A percentile compares a stretch with the other conserved stretches of the same genome.
phyloP scores from a whole-genome alignment of 441 rosid genomes.

The Adansonia rubrostipa region DNA sequence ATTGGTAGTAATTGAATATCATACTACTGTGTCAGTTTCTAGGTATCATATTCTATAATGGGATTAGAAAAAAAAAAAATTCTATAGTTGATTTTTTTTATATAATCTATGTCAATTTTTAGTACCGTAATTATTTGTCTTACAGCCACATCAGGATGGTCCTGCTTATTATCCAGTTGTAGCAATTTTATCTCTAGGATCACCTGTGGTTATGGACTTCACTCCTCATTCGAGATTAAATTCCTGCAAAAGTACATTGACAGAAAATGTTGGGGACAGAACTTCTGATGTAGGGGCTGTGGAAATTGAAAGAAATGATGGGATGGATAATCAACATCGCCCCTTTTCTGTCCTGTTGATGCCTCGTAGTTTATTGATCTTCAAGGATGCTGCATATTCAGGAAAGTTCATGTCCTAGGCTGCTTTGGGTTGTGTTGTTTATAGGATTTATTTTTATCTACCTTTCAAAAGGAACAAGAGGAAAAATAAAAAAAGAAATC shows the following conservation, averaged over 20 bases:
- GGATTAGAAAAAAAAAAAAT: background rate
- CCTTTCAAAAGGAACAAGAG: background rate
- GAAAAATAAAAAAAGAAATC: background rate
- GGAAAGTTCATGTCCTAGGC: conserved; percentile 40
- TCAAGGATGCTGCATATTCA: conserved; percentile 76
- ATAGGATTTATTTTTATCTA: conserved; percentile 1
- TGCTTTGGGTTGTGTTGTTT: background rate
- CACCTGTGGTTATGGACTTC: conserved; percentile 86
- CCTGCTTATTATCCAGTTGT: conserved; percentile 92
- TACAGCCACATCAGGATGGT: conserved; percentile 93
- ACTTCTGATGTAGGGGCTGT: conserved; percentile 28
- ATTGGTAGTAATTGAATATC: conserved; percentile 1
- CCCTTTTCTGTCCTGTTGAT: conserved; percentile 69
- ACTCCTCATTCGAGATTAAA: conserved; percentile 67
- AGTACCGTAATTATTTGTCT: conserved; percentile 29
- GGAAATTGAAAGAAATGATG: conserved; percentile 33
- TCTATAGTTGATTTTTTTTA: too few species aligned
- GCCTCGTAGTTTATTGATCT: conserved; percentile 83
- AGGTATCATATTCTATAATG: conserved; percentile 15
- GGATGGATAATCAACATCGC: conserved; percentile 37
- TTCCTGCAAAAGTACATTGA: conserved; percentile 27
- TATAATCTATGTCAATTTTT: background rate
- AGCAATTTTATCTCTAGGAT: conserved; percentile 80
- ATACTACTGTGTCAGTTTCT: conserved; percentile 12
- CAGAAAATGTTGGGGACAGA: conserved; percentile 22